These are phyloP conservation scores for Malus fusca DNA, from an alignment of 306 rosid genomes.

Conservation along the genomic window DNA sequence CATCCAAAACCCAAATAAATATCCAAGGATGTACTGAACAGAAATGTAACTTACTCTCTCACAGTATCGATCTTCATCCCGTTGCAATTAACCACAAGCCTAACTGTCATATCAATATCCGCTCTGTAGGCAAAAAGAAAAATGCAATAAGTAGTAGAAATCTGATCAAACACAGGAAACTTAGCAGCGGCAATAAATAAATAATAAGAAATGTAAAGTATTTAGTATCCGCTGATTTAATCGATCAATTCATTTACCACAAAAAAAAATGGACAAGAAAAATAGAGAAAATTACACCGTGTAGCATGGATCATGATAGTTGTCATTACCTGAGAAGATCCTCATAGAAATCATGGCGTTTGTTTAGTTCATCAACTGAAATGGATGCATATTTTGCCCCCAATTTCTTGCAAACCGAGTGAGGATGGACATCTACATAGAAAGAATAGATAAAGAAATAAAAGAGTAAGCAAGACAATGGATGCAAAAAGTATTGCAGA, in stretches of 20 bases:
- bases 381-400: conserved; percentile 77
- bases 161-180: conserved; percentile 18
- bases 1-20: background rate
- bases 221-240: background rate
- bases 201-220: background rate
- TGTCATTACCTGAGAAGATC: conserved; percentile 86
- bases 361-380: conserved; percentile 57
- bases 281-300: background rate
- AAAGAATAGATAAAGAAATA: conserved; percentile 2
- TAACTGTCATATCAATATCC: conserved; percentile 75
- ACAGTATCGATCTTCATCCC: conserved; percentile 73
- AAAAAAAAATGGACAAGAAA: background rate
- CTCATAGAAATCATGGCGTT: conserved; percentile 49
- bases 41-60: conserved; percentile 52
- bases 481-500: conserved; percentile 10
- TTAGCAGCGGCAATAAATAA: background rate
- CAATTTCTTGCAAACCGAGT: conserved; percentile 75
- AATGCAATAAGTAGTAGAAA: background rate
- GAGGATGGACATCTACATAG: conserved; percentile 68
- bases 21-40: background rate
- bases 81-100: conserved; percentile 82
- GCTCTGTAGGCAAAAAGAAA: conserved; percentile 42
- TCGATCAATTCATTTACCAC: background rate
- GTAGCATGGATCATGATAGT: conserved; percentile 1
- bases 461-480: background rate